Evolutionary conservation across 2,329 filamentous ascomycete species (phyloP), one percentile per base, ranked within the genome.

Genomic region (Cadophora luteo-olivacea): DNA sequence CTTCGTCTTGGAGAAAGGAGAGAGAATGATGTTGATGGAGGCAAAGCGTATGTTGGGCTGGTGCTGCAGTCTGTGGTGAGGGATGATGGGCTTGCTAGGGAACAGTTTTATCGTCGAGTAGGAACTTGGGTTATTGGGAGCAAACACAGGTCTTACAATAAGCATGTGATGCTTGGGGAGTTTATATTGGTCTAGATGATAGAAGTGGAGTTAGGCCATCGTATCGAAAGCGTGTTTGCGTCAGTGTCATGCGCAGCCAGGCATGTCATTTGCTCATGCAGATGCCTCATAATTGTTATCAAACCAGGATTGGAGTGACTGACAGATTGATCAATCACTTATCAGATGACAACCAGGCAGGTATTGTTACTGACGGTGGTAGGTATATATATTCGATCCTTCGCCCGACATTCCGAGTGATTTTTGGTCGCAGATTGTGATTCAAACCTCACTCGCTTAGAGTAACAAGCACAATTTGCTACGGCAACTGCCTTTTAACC

Each of bases 61-160:
- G 51, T 54, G 51, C 51, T 54, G 51, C 51, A 54, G 14, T 29
- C 51, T 32, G 51, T 54, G 51, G 24, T 54, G 51, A 29, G 25
- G 25, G 25, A 19, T 32, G 25, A 32, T 32, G 51, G 25, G 11
- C 4, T 16, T 32, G 25, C 22, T 19, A 3, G 6, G 25, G 51
- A 29, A 12, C 12, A 16, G 8, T 32, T 32, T 32, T 54, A 16
- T 32, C 51, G 51, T 1, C 3, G 51, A 25, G 51, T 19, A 4
- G 51, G 51, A 14, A 54, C 51, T 32, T 54, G 51, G 51, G 6
- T 32, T 22, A 12, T 32, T 32, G 51, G 51, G 51, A 54, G 4
- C 4, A 6, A 0, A 14, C 32, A 54, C 16, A 54, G 32, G 25
- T 54, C 6, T 32, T 54, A 54, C 25, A 54, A 32, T 14, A 54